Base-by-base conservation (phyloP, 768 basidiomycete genomes). In the Panaeolus papilionaceus region DNA sequence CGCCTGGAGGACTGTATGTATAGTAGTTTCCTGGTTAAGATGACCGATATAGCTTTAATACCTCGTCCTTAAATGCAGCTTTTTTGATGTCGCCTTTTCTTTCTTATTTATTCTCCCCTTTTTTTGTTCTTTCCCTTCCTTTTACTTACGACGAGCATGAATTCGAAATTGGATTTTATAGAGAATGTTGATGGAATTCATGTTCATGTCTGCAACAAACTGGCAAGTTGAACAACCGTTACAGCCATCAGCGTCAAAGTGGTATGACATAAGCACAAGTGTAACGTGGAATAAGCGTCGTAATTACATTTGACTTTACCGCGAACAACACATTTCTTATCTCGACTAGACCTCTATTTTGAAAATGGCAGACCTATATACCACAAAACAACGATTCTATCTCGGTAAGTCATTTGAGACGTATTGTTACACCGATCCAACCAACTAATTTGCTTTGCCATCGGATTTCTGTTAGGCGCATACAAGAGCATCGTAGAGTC, bases 401-500 rank as follows among this genome's bases (percentile, higher is more conserved):
- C 54, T 58, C 54, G 28, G 54, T 33, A 37, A 58, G 54, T 4
- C 14, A 4, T 28, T 9, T 37, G 54, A 33, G 12, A 12, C 10
- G 20, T 16, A 16, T 28, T 4, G 10, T 49, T 23, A 16, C 18
- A 6, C 18, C 2, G 42, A 49, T 20, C n/a, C 47, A 49, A 49
- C 6, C 23, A 8, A 26, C 47, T 28, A 58, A 58, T 58, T 33
- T 33, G 8, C 8, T 28, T 20, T 16, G 20, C 2, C 10, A 51
- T 58, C 28, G 14, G 14, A 33, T 28, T 28, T 58, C 20, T 33
- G 28, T 33, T 58, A 89, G 90, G 92, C 64, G 91, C 92, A 47
- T 93, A 89, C 79, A 87, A 87, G 73, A 74, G 86, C n/a, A 80
- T 94, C 63, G 78, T 85, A 45, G 80, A 83, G 62, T 74, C 86